Percentiles rank a stretch among this genome's conserved stretches.
Evolutionary conservation across 345 rosid genomes (phyloP).

Genomic region (Lumnitzera littorea): DNA sequence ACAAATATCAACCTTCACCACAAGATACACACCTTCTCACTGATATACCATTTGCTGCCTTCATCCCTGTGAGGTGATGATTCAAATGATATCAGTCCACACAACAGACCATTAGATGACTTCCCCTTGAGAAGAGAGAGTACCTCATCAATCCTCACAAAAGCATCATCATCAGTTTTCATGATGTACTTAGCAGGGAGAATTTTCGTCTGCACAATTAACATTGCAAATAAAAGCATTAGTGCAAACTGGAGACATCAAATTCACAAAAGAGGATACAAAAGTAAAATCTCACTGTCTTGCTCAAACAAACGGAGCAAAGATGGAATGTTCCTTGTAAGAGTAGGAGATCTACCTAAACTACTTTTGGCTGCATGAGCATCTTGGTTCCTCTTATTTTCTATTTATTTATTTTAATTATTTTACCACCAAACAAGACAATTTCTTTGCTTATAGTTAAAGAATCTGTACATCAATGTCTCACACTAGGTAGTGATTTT

Average conservation of each 20-base stretch:
- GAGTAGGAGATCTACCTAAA: not conserved
- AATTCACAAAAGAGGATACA: not conserved
- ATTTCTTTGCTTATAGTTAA: no score
- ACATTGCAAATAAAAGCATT: not conserved
- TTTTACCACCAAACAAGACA: no score
- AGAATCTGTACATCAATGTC: no score
- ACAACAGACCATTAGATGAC: constrained; percentile 52
- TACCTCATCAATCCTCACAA: constrained; percentile 78
- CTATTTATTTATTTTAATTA: no score
- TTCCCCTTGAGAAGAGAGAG: constrained; percentile 50
- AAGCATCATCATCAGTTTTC: constrained; percentile 96
- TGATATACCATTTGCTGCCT: constrained; percentile 86
- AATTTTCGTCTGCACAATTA: constrained; percentile 58
- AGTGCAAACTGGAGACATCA: not conserved
- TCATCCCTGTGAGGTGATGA: constrained; percentile 72
- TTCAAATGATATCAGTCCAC: constrained; percentile 61
- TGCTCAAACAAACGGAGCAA: no score
- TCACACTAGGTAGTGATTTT: no score
- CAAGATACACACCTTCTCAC: constrained; percentile 40
- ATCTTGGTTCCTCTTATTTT: no score
- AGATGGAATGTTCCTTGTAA: no score
- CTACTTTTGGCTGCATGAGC: not conserved
- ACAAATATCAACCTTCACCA: not conserved
- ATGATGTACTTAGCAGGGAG: constrained; percentile 75
- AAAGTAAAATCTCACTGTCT: no score